Conservation (phyloP, 148 eudicot genomes). For the Polygonum aviculare region DNA sequence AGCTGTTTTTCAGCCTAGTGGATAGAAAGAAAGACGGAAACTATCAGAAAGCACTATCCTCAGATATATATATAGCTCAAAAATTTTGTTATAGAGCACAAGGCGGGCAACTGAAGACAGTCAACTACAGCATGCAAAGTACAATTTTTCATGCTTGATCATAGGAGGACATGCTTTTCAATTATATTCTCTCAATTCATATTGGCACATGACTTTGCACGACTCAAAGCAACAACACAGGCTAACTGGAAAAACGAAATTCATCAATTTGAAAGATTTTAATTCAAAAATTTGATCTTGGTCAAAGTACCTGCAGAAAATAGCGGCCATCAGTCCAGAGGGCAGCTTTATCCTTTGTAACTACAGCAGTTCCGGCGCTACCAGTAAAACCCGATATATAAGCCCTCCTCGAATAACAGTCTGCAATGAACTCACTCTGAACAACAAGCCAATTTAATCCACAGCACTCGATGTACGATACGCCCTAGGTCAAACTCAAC, state of each 20-base stretch:
- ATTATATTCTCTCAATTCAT: background rate
- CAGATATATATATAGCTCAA: background rate
- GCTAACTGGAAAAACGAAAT: background rate
- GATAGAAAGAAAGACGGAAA: background rate
- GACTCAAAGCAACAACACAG: background rate
- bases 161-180: background rate
- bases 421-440: slow-evolving; percentile 98
- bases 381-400: slow-evolving; percentile 94
- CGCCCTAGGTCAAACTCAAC: background rate
- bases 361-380: slow-evolving; percentile 94
- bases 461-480: background rate
- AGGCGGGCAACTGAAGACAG: background rate
- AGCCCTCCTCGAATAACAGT: slow-evolving; percentile 74
- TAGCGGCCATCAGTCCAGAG: slow-evolving; percentile 98
- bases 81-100: background rate
- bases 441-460: background rate
- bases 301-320: slow-evolving; percentile 66
- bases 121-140: background rate
- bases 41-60: background rate
- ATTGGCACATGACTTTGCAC: background rate
- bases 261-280: background rate
- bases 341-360: slow-evolving; percentile 90
- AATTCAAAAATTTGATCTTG: background rate
- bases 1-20: slow-evolving; percentile 88
- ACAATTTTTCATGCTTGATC: background rate